These are phyloP conservation scores for Debaryomycetaceae sp. DNA, from an alignment of 1,139 yeast genomes.

Conservation along the genomic window DNA sequence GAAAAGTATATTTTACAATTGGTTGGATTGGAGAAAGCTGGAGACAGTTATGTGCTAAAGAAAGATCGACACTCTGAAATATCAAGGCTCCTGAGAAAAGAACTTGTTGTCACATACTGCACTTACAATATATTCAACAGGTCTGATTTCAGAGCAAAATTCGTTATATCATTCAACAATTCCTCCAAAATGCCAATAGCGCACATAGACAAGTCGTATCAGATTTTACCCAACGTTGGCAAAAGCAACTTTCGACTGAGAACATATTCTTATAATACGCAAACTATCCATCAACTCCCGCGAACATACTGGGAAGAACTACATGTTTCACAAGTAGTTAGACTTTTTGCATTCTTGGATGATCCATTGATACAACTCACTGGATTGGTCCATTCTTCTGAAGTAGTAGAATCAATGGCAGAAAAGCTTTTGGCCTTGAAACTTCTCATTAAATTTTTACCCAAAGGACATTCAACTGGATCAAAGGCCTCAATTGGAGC, in stretches of 20 bases:
- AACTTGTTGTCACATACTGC: slow-evolving; percentile 46
- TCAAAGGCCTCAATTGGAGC: slow-evolving; percentile 24
- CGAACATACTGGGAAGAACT: slow-evolving; percentile 33
- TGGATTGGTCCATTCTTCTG: slow-evolving; percentile 32
- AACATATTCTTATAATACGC: slow-evolving; percentile 16
- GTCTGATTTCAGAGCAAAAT: slow-evolving; percentile 44
- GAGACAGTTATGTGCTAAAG: slow-evolving; percentile 16
- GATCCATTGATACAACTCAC: slow-evolving; percentile 30
- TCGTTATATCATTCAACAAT: slow-evolving; percentile 23
- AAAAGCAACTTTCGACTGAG: slow-evolving; percentile 11
- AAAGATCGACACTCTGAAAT: slow-evolving; percentile 7
- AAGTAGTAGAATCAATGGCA: slow-evolving; percentile 15
- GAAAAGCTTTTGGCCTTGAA: slow-evolving; percentile 14
- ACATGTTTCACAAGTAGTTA: slow-evolving; percentile 30
- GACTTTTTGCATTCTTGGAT: slow-evolving; percentile 32
- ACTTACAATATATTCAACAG: slow-evolving; percentile 46
- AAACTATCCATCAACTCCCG: slow-evolving; percentile 19
- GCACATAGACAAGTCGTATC: slow-evolving; percentile 28
- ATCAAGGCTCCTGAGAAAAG: slow-evolving; percentile 21
- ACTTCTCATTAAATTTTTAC: slow-evolving; percentile 21
- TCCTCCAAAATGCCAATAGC: slow-evolving; percentile 17
- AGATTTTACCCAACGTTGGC: slow-evolving; percentile 20
- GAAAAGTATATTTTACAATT: slow-evolving; percentile 27
- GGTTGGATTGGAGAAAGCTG: slow-evolving; percentile 23
- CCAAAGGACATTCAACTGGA: slow-evolving; percentile 28